phyloP scores from a whole-genome alignment of 441 rosid genomes.

The Mallotus repandus region DNA sequence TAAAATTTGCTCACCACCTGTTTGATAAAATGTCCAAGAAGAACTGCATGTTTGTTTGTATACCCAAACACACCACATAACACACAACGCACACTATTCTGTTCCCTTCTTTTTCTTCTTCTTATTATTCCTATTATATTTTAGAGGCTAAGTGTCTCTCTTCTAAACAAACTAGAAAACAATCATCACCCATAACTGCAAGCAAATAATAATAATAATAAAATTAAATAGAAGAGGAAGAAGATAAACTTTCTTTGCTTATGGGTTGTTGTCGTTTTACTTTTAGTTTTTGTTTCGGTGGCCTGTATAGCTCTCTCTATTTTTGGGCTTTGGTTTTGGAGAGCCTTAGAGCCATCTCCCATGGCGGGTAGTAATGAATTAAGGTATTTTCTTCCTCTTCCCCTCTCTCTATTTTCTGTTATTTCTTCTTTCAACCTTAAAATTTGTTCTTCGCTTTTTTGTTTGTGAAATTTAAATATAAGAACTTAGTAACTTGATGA shows the following conservation, averaged over 20 bases:
- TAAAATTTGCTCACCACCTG: no score
- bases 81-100: no score
- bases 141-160: constrained; percentile 28
- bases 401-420: neutral
- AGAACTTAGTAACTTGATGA: no score
- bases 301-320: neutral
- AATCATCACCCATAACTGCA: neutral
- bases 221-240: no score
- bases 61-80: neutral
- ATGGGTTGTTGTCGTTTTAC: no score
- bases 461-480: no score
- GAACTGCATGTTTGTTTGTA: neutral
- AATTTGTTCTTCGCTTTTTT: no score
- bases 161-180: constrained; percentile 25
- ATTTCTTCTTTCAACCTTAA: neutral
- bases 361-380: constrained; percentile 90
- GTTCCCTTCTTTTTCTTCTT: neutral
- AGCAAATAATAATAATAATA: no score
- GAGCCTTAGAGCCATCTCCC: neutral
- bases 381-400: constrained; percentile 40
- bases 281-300: no score
- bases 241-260: neutral
- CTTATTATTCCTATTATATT: neutral
- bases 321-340: neutral
- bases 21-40: no score